Evolutionary conservation across 306 rosid genomes (phyloP).

Genomic region (Gillenia trifoliata): DNA sequence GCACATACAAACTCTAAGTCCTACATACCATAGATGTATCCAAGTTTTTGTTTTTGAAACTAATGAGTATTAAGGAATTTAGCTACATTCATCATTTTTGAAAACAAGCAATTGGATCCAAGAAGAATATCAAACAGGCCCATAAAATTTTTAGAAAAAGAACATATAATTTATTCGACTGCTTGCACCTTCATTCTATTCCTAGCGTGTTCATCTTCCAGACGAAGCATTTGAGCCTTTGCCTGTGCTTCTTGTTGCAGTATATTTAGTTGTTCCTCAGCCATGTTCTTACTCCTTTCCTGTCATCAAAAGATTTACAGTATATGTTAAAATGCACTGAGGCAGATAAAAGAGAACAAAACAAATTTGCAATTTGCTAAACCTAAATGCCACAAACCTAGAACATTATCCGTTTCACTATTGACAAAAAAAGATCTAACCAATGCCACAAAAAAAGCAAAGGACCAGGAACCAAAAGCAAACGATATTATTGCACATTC

Average conservation of each 20-base stretch:
- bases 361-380: not conserved
- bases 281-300: slow-evolving; percentile 79
- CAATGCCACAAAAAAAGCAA: not conserved
- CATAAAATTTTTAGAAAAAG: not conserved
- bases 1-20: slow-evolving; percentile 7
- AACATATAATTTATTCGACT: slow-evolving; percentile 9
- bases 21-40: not conserved
- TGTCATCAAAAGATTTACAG: slow-evolving; percentile 20
- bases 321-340: slow-evolving; percentile 6
- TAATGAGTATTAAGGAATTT: too few relatives aligned
- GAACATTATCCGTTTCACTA: not conserved
- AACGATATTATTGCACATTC: not conserved
- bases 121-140: not conserved
- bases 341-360: not conserved
- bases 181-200: slow-evolving; percentile 81
- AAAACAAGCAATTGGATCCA: not conserved
- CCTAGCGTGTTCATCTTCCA: slow-evolving; percentile 83
- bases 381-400: not conserved
- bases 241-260: slow-evolving; percentile 80
- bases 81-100: too few relatives aligned
- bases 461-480: not conserved
- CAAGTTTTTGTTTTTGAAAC: not conserved
- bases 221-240: slow-evolving; percentile 75
- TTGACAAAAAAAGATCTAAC: not conserved
- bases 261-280: slow-evolving; percentile 79